A percentile compares a stretch with the other conserved stretches of the same genome.
Conservation (phyloP, 1,139 yeast genomes). For the Nematodospora anomalae region DNA sequence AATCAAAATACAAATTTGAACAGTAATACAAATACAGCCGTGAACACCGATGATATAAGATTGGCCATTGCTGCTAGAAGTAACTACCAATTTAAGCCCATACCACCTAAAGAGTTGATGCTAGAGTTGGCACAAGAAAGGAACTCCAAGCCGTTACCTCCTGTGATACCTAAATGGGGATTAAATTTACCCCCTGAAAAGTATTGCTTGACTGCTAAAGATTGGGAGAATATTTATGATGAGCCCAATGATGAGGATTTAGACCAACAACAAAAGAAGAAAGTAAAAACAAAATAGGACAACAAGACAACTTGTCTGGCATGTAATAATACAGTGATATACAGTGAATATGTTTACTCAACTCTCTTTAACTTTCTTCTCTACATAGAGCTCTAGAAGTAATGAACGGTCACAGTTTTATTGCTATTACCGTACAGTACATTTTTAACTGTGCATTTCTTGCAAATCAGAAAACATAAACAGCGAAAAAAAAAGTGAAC, state of each 20-base stretch:
- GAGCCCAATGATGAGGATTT: conserved; percentile 30
- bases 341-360: too few relatives aligned
- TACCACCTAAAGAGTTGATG: conserved; percentile 89
- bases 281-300: conserved; percentile 9
- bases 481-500: conserved; percentile 4
- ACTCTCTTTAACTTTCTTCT: too few relatives aligned
- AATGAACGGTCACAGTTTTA: too few relatives aligned
- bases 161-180: conserved; percentile 91
- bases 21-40: conserved; percentile 44
- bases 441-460: too few relatives aligned
- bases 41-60: conserved; percentile 86
- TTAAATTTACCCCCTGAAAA: conserved; percentile 95
- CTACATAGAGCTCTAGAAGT: too few relatives aligned
- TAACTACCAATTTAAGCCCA: conserved; percentile 92
- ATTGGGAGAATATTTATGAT: conserved; percentile 55
- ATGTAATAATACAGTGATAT: too few relatives aligned
- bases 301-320: too few relatives aligned
- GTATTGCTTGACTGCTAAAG: conserved; percentile 85
- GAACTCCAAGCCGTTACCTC: conserved; percentile 86
- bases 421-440: too few relatives aligned
- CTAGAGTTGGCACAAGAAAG: conserved; percentile 90
- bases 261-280: conserved; percentile 10
- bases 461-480: conserved; percentile 5
- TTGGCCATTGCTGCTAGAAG: conserved; percentile 92
- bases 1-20: conserved; percentile 34